Percentiles rank a stretch among this genome's conserved stretches.
Conservation (phyloP, 345 rosid species). For the Ceriops zippeliana region DNA sequence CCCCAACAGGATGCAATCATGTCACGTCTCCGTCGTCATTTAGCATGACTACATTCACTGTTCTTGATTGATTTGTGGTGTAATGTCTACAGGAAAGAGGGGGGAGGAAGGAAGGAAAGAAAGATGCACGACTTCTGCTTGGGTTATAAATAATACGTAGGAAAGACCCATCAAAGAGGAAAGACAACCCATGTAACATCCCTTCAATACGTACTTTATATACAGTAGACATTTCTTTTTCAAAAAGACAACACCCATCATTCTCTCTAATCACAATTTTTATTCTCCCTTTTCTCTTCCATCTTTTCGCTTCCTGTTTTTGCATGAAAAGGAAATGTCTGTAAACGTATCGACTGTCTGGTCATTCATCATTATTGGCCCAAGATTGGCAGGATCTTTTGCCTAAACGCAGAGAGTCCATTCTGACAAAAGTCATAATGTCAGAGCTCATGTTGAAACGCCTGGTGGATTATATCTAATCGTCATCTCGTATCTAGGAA, state of each 20-base stretch:
- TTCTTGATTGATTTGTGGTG: constrained; percentile 20
- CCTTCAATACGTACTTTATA: too few relatives aligned
- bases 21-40: constrained; percentile 3
- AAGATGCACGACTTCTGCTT: too few relatives aligned
- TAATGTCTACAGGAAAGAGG: too few relatives aligned
- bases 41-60: neutral
- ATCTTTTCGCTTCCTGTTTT: neutral
- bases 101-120: too few relatives aligned
- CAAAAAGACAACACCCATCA: too few relatives aligned
- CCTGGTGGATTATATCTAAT: neutral
- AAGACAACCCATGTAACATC: too few relatives aligned
- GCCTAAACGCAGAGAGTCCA: neutral
- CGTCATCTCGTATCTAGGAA: neutral
- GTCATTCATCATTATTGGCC: neutral
- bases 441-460: neutral
- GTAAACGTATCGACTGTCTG: neutral
- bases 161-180: too few relatives aligned
- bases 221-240: too few relatives aligned
- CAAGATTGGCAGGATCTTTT: neutral
- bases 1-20: too few relatives aligned
- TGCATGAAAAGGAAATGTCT: neutral
- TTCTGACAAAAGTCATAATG: neutral
- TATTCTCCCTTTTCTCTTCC: neutral
- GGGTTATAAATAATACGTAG: constrained; percentile 16
- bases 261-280: neutral